Conservation (phyloP, 345 rosid species). For the Corchorus olitorius region DNA sequence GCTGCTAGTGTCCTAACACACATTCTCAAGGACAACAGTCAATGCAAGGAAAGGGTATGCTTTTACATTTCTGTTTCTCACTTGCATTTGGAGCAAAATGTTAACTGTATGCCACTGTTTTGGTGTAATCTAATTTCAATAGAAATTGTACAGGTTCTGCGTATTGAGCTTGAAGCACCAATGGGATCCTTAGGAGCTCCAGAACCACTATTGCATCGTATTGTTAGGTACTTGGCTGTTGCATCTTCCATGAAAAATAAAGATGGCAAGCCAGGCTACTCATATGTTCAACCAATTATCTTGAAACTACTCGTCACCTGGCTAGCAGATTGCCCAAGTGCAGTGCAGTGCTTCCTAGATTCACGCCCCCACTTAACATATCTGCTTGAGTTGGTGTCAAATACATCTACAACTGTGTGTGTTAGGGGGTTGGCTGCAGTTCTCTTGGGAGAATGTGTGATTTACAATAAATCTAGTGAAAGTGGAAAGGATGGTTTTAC, state of each 20-base stretch:
- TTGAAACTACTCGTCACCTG: conserved; percentile 90
- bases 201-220: conserved; percentile 84
- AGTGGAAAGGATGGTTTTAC: conserved; percentile 77
- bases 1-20: conserved; percentile 96
- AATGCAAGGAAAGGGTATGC: conserved; percentile 88
- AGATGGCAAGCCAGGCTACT: conserved; percentile 62
- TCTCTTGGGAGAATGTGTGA: conserved; percentile 82
- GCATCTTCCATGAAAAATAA: conserved; percentile 74
- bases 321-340: conserved; percentile 80
- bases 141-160: conserved; percentile 57
- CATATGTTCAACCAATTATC: conserved; percentile 70
- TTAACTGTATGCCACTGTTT: not conserved
- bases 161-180: conserved; percentile 76
- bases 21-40: conserved; percentile 71
- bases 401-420: conserved; percentile 66
- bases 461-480: conserved; percentile 72
- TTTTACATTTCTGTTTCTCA: not conserved
- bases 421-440: conserved; percentile 79
- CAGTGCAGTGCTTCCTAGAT: conserved; percentile 86
- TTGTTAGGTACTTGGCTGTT: conserved; percentile 88
- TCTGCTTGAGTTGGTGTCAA: conserved; percentile 77
- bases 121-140: conserved; percentile 15
- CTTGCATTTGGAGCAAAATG: not conserved
- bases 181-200: conserved; percentile 76
- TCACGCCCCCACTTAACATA: conserved; percentile 83